Base-by-base conservation (phyloP, 495 filamentous ascomycete genomes). In the Pyrenula aspistea region DNA sequence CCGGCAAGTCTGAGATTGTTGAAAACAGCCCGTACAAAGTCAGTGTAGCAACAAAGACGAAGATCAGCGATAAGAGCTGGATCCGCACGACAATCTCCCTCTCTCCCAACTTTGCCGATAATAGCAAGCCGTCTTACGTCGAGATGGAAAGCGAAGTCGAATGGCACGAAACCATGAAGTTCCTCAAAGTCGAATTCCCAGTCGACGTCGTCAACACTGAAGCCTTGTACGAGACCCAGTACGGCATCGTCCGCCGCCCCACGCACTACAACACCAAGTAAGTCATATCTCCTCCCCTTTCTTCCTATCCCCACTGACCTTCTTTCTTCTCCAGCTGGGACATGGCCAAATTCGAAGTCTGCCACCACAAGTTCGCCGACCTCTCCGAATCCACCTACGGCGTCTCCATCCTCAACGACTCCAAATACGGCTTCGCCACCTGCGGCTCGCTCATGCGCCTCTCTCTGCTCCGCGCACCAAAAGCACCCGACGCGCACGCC, bases 261-360 rank as follows among this genome's bases (percentile, higher is more conserved):
- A 98, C 93, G 0, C 93, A 95, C 73, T 95, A 93, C 75, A 95
- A 96, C 71, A 95, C 91, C 20, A 80, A 73, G 77, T 81, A 73
- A 68, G 66, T 72, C 12, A 23, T 24, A 20, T 31, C 25, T n/a
- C 20, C 20, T 60, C 31, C 65, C 15, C 31, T 24, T 52, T 19
- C 21, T 24, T 11, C 12, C 22, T 3, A 2, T 0, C 11, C 25
- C 10, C 12, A 23, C 49, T 50, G 23, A 42, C 21, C 22, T 2
- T 42, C 19, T 36, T 15, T 53, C 31, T 54, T 1, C 10, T 55
- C 2, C 42, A 86, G 81, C 67, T 98, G 93, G 93, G 93, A 98
- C 62, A 96, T 95, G 92, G 93, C 93, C 62, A 96, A 96, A 64
- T 98, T 98, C 62, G 93, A 98, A 73, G 93, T 98, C 49, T 96